Percentiles rank a stretch among this genome's conserved stretches.
Conservation (phyloP, 306 rosid species). For the Notholithocarpus densiflorus region DNA sequence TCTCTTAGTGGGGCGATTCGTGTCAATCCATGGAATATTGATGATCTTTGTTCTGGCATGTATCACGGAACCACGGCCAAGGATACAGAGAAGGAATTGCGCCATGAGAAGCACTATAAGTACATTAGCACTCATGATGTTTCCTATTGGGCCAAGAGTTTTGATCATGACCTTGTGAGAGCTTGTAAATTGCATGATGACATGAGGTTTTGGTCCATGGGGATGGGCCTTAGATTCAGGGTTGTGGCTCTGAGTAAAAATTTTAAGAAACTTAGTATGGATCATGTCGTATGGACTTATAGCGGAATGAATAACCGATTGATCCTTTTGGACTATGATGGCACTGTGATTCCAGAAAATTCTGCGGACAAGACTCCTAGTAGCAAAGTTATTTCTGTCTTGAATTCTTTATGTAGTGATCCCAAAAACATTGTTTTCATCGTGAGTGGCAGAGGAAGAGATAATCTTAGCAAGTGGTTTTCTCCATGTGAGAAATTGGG, state of each 20-base stretch:
- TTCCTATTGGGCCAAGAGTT: conserved; percentile 67
- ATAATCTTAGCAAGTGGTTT: conserved; percentile 59
- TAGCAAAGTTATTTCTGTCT: conserved; percentile 43
- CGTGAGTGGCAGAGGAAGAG: conserved; percentile 72
- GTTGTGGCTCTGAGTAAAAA: conserved; percentile 58
- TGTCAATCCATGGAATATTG: conserved; percentile 74
- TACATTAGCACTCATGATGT: conserved; percentile 76
- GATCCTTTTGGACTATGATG: conserved; percentile 78
- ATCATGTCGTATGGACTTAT: conserved; percentile 34
- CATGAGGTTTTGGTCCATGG: conserved; percentile 57
- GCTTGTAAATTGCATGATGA: conserved; percentile 51
- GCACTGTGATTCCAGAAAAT: conserved; percentile 59
- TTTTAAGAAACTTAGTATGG: conserved; percentile 53
- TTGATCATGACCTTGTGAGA: conserved; percentile 69
- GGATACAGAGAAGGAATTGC: conserved; percentile 46
- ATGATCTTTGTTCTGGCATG: conserved; percentile 60
- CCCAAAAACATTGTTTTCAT: conserved; percentile 63
- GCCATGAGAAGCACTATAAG: conserved; percentile 76
- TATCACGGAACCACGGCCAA: conserved; percentile 42
- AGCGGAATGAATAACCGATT: conserved; percentile 41
- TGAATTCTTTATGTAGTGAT: conserved; percentile 58
- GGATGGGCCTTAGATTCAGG: conserved; percentile 56
- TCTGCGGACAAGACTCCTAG: conserved; percentile 50
- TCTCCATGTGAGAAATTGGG: conserved; percentile 59
- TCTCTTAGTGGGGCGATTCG: conserved; percentile 76